These are phyloP conservation scores for Lachancea sp. DNA, from an alignment of 805 yeast species.

Conservation along the genomic window DNA sequence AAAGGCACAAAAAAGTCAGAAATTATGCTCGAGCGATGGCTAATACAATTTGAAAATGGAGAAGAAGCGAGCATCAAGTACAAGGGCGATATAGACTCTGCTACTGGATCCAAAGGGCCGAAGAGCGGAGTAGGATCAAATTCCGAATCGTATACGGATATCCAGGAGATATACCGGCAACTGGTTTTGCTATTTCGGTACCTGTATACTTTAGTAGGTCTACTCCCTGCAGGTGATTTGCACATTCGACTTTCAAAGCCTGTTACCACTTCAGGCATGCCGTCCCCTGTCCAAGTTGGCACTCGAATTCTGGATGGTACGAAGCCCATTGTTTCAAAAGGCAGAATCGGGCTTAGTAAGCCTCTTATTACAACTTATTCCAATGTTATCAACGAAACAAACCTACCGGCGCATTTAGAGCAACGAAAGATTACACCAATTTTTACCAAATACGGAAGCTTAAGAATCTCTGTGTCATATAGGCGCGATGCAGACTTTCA, in stretches of 20 bases:
- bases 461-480: conserved; percentile 72
- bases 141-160: conserved; percentile 6
- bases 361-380: conserved; percentile 41
- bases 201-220: conserved; percentile 54
- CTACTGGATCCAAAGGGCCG: no score
- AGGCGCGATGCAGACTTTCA: conserved; percentile 64
- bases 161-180: conserved; percentile 54
- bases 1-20: conserved; percentile 64
- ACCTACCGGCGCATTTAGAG: conserved; percentile 44
- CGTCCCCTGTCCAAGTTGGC: conserved; percentile 42
- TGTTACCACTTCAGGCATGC: conserved; percentile 28
- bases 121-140: not conserved
- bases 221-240: conserved; percentile 68
- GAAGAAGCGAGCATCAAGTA: no score
- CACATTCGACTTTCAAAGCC: conserved; percentile 38
- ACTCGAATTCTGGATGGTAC: conserved; percentile 70
- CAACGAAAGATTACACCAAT: conserved; percentile 65
- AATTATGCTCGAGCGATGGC: conserved; percentile 92
- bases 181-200: conserved; percentile 69
- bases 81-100: no score
- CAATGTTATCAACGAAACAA: conserved; percentile 33
- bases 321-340: conserved; percentile 70
- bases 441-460: conserved; percentile 65
- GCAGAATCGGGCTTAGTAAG: conserved; percentile 78
- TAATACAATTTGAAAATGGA: conserved; percentile 61